Evolutionary conservation across 129 eudicot species (phyloP), one percentile per base, ranked within the genome.

Genomic region (Helianthus annuus): DNA sequence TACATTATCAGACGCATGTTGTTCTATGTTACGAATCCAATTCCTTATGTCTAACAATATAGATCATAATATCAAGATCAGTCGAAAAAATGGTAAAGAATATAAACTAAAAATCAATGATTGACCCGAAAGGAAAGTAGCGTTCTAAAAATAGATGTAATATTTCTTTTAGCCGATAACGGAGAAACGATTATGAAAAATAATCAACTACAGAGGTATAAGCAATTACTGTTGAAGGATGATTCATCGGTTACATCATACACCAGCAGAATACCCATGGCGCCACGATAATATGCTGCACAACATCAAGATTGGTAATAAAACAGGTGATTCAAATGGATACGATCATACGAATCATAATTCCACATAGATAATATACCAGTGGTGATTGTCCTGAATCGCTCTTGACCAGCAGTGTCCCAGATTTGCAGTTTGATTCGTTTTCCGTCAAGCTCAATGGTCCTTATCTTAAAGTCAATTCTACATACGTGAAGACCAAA

Each of bases 331-430:
- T 19, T 19, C 15, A 54, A 5, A 16, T 54, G 60, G 60, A 54
- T 13, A 54, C n/a, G n/a, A n/a, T n/a, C n/a, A n/a, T n/a, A n/a
- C 10, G 60, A 16, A 54, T 54, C 60, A 17, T 57, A 56, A 56
- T 56, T 4, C 27, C 62, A 22, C 62, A 9, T 42, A 19, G 62
- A 56, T 2, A 22, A 22, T 3, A 22, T 22, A 89, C 98, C 98
- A 15, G 98, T 92, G n/a, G 97, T 92, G 84, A 92, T 92, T 68
- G 97, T 92, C 55, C 97, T 69, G 77, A 92, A 92, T 34, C 98
- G 88, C 66, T 92, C 98, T 71, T 92, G 98, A 15, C 98, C 98
- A 76, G 98, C 98, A 46, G 98, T 92, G 70, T 92, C 98, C 98
- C 98, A 92, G 45, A 92, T 92, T 78, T 92, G 98, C 70, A 92